Base-by-base conservation (phyloP, 352 stramenopile species). In the Pythium dissotocum region DNA sequence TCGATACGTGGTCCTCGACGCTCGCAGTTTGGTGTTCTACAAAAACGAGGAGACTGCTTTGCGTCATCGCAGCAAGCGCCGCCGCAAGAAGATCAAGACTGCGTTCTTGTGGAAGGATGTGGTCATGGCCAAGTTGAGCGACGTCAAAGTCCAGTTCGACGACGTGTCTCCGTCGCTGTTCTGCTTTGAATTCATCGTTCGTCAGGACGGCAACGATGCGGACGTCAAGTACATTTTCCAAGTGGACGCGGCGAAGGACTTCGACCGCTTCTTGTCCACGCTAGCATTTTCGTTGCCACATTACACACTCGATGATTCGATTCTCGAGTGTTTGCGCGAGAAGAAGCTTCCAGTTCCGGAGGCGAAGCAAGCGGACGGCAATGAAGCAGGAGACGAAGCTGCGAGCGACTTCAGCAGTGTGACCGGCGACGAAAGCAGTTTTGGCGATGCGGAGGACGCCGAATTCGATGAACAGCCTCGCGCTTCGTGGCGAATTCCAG, bases 361-460 rank as follows among this genome's bases (percentile, higher is more conserved):
- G 28, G 71, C 89, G 33, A 61, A 76, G 1, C 72, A 71, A 40
- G 70, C 6, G 2, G 68, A 70, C 33, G 70, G 67, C 16, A 76
- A 88, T 6, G 75, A 75, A 56, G 61, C 40, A 2, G 72, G 81
- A 0, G 85, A 95, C 44, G 87, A 95, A 44, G 77, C 72, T 42
- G 86, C 81, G 35, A 94, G 86, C 36, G 88, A 96, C 59, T 90
- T 87, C 78, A 96, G 85, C 58, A 96, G 88, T 67, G 87, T 93
- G 6, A 94, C 86, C 0, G 88, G 65, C 9, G 88, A 94, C 42
- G 88, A 95, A 61, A 96, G 88, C 57, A 88, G 79, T 18, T 76
- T 94, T 14, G 86, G 79, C 0, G 88, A 96, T 53, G 72, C 75
- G 0, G 88, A 96, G 80, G 88, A 94, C 58, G 76, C 87, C 26